Conservation (phyloP, 192 early-diverging fungal species). For the Coemansia guatemalensis region DNA sequence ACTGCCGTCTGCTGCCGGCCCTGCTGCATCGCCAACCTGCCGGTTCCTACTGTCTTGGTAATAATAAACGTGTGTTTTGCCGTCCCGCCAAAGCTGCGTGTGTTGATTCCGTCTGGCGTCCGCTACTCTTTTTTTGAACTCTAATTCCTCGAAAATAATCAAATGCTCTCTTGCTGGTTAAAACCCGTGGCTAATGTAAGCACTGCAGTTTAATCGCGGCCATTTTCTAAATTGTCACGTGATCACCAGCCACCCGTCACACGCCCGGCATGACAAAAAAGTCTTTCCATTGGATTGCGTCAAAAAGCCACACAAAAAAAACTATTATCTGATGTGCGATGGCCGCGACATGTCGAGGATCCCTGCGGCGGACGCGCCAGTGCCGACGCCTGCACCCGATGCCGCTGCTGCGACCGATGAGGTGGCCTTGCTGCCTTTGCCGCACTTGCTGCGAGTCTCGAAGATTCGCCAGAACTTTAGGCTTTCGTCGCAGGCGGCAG, state of each 20-base stretch:
- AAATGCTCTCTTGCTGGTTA: neutral
- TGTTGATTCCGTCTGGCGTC: neutral
- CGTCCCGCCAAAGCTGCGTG: neutral
- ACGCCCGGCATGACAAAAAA: too few relatives aligned
- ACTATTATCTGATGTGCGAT: slow-evolving; percentile 24
- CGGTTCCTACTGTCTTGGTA: neutral
- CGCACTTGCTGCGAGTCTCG: slow-evolving; percentile 53
- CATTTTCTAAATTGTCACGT: too few relatives aligned
- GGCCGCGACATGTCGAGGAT: slow-evolving; percentile 30
- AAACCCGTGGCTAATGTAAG: neutral
- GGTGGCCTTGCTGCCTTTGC: slow-evolving; percentile 21
- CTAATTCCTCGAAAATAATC: neutral
- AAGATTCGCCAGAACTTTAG: slow-evolving; percentile 96
- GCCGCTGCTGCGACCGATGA: slow-evolving; percentile 1
- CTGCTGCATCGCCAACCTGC: neutral
- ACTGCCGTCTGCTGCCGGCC: neutral
- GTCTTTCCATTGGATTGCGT: too few relatives aligned
- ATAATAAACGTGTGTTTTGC: neutral
- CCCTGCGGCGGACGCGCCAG: neutral
- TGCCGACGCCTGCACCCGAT: neutral
- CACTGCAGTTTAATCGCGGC: too few relatives aligned
- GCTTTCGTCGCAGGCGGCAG: slow-evolving; percentile 90
- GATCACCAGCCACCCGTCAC: too few relatives aligned
- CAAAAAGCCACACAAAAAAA: neutral
- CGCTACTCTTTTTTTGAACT: too few relatives aligned